Percentiles rank a stretch among this genome's conserved stretches.
Conservation (phyloP, 1,139 yeast genomes). For the Taphrina pruni region DNA sequence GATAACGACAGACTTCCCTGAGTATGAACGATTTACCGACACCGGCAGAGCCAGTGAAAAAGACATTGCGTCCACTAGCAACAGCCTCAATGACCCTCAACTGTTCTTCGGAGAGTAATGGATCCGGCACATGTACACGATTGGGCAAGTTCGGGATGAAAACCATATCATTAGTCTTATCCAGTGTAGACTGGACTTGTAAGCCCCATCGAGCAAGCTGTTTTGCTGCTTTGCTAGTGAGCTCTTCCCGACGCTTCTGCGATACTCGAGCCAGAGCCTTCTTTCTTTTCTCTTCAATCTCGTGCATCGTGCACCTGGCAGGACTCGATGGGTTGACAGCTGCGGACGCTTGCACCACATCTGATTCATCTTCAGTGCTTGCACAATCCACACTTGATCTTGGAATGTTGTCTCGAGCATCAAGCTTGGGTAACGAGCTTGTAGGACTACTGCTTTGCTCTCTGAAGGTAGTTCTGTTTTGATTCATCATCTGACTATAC, state of each 20-base stretch:
- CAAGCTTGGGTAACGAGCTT: neutral
- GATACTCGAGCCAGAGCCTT: neutral
- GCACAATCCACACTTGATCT: neutral
- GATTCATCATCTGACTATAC: conserved; percentile 1
- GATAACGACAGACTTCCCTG: conserved; percentile 67
- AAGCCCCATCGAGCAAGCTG: conserved; percentile 10
- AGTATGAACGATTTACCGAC: conserved; percentile 87
- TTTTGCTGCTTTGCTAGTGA: neutral
- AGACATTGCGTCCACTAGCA: conserved; percentile 62
- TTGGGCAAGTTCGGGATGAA: conserved; percentile 5
- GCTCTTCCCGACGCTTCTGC: conserved; percentile 4
- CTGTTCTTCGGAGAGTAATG: conserved; percentile 61
- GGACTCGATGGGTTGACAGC: neutral
- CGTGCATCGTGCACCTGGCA: neutral
- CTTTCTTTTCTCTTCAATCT: conserved; percentile 3
- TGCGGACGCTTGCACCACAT: neutral
- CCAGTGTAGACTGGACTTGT: neutral
- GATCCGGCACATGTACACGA: conserved; percentile 4
- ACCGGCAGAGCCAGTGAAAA: conserved; percentile 91
- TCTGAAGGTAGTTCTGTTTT: neutral
- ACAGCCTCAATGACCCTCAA: conserved; percentile 62
- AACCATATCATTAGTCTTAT: conserved; percentile 2
- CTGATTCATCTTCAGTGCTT: neutral
- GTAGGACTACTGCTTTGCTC: neutral
- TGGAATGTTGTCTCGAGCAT: neutral